These are phyloP conservation scores for Hericium rajendrae DNA, from an alignment of 768 basidiomycete genomes.

Conservation along the genomic window DNA sequence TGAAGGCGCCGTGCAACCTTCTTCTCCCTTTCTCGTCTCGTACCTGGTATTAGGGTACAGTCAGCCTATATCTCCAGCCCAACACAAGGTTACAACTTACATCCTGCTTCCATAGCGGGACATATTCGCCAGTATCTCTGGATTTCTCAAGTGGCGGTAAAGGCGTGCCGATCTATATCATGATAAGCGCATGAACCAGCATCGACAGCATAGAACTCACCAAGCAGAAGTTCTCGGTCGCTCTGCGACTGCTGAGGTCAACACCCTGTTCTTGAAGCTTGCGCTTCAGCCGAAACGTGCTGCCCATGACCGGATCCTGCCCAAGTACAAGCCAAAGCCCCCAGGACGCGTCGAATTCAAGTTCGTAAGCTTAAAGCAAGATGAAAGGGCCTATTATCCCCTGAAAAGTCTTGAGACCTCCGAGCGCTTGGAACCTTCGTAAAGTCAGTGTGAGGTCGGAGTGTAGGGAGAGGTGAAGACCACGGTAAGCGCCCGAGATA, in stretches of 20 bases:
- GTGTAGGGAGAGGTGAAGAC: too few relatives aligned
- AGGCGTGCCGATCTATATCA: conserved; percentile 78
- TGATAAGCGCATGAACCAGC: background rate
- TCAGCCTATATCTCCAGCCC: too few relatives aligned
- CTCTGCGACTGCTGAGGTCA: conserved; percentile 56
- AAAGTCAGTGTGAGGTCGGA: too few relatives aligned
- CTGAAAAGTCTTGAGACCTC: too few relatives aligned
- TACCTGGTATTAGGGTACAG: conserved; percentile 39
- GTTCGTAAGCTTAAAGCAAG: too few relatives aligned
- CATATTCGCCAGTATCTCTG: conserved; percentile 88
- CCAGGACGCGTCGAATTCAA: too few relatives aligned
- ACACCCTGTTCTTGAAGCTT: conserved; percentile 77
- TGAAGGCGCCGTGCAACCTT: conserved; percentile 96
- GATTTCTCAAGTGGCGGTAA: conserved; percentile 90
- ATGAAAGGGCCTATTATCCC: too few relatives aligned
- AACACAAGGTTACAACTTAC: conserved; percentile 31
- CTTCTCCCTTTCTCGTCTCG: conserved; percentile 89
- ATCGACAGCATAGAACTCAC: conserved; percentile 30
- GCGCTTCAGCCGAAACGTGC: conserved; percentile 57
- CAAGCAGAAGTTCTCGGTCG: conserved; percentile 80
- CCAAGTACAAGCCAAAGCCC: too few relatives aligned
- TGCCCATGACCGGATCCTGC: conserved; percentile 16
- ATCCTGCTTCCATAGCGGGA: conserved; percentile 97
- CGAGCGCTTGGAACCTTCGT: too few relatives aligned
- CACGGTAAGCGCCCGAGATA: too few relatives aligned